phyloP scores from a whole-genome alignment of 164 flowering plant species.

The Piper betle region DNA sequence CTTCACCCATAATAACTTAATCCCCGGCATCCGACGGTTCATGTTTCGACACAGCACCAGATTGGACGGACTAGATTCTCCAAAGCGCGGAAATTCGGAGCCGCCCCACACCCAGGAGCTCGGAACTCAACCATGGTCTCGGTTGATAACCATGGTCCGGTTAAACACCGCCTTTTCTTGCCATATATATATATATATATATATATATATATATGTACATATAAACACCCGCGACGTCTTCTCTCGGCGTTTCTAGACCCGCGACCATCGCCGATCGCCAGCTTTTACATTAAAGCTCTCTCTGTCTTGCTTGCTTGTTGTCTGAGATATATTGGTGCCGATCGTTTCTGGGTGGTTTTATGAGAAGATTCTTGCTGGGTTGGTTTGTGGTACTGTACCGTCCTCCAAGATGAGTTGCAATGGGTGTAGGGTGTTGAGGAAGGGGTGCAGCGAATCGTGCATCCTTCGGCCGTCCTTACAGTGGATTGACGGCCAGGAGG shows the following conservation, averaged over 20 bases:
- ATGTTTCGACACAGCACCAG: no score
- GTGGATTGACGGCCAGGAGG: constrained; percentile 53
- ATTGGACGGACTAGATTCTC: neutral
- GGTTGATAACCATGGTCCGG: no score
- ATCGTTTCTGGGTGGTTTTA: neutral
- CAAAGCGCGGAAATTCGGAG: constrained; percentile 78
- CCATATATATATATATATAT: neutral
- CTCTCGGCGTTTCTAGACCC: neutral
- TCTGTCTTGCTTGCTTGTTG: neutral
- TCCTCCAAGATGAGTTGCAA: constrained; percentile 79
- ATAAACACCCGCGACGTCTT: neutral
- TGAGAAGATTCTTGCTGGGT: neutral
- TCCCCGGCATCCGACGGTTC: no score
- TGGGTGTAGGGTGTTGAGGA: constrained; percentile 75
- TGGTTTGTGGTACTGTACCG: no score
- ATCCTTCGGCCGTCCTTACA: constrained; percentile 51
- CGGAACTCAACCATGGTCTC: neutral
- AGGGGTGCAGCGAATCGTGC: constrained; percentile 71
- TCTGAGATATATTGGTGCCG: neutral
- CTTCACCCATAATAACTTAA: no score
- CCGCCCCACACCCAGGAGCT: constrained; percentile 34
- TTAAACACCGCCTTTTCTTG: neutral
- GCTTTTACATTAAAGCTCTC: no score
- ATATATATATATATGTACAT: no score
- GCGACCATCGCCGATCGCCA: neutral